phyloP scores from a whole-genome alignment of 2,329 filamentous ascomycete species.

The Cladophialophora carrionii region DNA sequence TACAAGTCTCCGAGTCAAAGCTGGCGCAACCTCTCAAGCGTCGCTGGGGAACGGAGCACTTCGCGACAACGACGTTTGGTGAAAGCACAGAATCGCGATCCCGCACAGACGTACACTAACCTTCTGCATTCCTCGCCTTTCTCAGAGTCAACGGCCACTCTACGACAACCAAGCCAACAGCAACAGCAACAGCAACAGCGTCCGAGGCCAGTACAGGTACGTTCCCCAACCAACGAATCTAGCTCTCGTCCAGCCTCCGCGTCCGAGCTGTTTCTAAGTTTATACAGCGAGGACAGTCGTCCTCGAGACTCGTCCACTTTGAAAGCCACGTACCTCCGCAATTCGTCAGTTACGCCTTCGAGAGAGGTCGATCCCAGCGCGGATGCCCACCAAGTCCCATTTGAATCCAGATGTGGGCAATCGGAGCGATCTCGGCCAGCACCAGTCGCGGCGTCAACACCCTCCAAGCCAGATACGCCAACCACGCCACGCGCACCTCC shows the following conservation, averaged over 20 bases:
- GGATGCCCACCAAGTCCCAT: not conserved
- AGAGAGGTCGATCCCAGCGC: not conserved
- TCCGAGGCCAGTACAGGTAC: not conserved
- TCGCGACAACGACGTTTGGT: not conserved
- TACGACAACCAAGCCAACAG: not conserved
- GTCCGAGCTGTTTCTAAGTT: slow-evolving; percentile 1
- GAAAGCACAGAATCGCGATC: not conserved
- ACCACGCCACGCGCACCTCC: not conserved
- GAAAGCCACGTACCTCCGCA: not conserved
- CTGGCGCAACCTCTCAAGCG: not conserved
- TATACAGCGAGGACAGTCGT: slow-evolving; percentile 8
- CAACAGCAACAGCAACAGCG: not conserved
- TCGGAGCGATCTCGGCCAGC: not conserved
- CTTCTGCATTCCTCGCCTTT: slow-evolving; percentile 17
- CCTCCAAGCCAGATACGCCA: not conserved
- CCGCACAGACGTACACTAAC: slow-evolving; percentile 27
- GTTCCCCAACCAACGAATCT: not conserved
- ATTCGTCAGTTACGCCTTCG: not conserved
- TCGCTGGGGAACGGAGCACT: not conserved
- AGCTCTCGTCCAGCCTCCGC: not conserved
- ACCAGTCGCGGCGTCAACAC: not conserved
- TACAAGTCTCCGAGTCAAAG: slow-evolving; percentile 2
- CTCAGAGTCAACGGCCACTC: not conserved
- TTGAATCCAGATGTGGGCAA: not conserved
- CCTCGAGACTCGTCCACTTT: not conserved